Base-by-base conservation (phyloP, 2,329 filamentous ascomycete species). In the Colletotrichum truncatum region DNA sequence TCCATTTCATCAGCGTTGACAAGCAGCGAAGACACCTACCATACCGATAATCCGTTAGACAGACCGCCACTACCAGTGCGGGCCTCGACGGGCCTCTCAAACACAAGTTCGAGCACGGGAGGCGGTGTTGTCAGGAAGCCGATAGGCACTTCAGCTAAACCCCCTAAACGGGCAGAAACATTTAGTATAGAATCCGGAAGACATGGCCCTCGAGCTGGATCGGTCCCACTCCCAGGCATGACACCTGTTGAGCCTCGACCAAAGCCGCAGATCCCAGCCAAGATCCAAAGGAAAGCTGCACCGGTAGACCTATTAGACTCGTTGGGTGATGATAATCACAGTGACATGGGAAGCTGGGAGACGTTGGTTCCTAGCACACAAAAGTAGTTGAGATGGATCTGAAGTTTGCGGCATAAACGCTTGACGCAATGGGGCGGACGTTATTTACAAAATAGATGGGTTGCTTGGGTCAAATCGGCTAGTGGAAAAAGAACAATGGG, bases 271-370 rank as follows among this genome's bases (percentile, higher is more conserved):
- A 64, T 61, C 9, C 65, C 66, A 14, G 57, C 54, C 12, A 64
- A 59, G 32, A 60, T 59, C 11, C 59, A 64, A 39, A 67, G 63
- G 32, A 57, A 58, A 28, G 74, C 73, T 10, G 75, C 73, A 10
- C 73, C 76, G 5, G 73, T 78, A 49, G 79, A 79, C 65, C 69
- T 81, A 43, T 71, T 86, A 16, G 85, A 86, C 67, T 78, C 85
- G 46, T 72, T 86, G 30, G 81, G 80, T 43, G 84, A 86, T 45
- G 78, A 76, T 18, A 74, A 71, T n/a, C 76, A 76, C 34, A 56
- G 66, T 3, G 83, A 82, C 36, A 77, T 87, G 74, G 81, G 82
- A 11, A 80, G 83, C 21, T 88, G 85, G 85, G 84, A 87, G 70
- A 84, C 85, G 4, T 70, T 88, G 71, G 85, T 85, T 72, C 86